A percentile compares a stretch with the other conserved stretches of the same genome.
Evolutionary conservation across 768 basidiomycete genomes (phyloP).

Genomic region (Cubamyces sp.): DNA sequence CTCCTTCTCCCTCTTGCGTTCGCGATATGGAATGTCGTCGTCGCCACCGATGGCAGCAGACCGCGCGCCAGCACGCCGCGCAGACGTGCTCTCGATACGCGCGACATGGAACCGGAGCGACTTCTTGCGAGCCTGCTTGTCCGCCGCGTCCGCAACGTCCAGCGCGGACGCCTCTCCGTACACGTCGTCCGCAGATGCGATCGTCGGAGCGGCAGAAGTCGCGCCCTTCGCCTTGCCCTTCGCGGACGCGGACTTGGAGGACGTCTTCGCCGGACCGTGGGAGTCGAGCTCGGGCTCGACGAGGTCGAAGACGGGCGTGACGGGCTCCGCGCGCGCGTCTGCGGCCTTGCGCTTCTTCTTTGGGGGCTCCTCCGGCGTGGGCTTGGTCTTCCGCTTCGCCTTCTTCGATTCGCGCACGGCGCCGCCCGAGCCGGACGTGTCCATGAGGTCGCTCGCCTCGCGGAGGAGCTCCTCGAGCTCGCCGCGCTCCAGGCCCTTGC

Average conservation of each 20-base stretch:
- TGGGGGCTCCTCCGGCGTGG: conserved; percentile 41
- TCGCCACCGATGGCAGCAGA: conserved; percentile 80
- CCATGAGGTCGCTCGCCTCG: conserved; percentile 45
- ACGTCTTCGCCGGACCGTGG: conserved; percentile 5
- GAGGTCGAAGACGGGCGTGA: conserved; percentile 68
- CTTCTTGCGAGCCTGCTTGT: conserved; percentile 82
- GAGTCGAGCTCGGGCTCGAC: conserved; percentile 74
- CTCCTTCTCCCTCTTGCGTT: conserved; percentile 68
- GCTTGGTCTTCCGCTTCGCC: conserved; percentile 26
- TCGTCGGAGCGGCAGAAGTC: conserved; percentile 25
- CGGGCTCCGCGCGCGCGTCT: conserved; percentile 18
- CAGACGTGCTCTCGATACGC: conserved; percentile 82
- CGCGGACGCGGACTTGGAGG: conserved; percentile 38
- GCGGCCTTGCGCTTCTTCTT: conserved; percentile 66
- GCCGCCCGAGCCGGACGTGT: conserved; percentile 23
- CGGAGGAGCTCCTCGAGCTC: conserved; percentile 62
- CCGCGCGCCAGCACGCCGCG: conserved; percentile 75
- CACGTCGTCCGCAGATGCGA: conserved; percentile 75
- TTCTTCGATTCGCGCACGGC: conserved; percentile 32
- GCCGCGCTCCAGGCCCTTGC: conserved; percentile 40
- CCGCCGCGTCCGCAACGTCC: conserved; percentile 71
- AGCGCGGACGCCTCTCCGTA: conserved; percentile 80
- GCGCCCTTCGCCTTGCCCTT: conserved; percentile 27
- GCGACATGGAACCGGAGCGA: conserved; percentile 92
- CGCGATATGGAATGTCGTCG: conserved; percentile 91